Base-by-base conservation (phyloP, 1,139 yeast genomes). In the Magnusiomyces suaveolens region DNA sequence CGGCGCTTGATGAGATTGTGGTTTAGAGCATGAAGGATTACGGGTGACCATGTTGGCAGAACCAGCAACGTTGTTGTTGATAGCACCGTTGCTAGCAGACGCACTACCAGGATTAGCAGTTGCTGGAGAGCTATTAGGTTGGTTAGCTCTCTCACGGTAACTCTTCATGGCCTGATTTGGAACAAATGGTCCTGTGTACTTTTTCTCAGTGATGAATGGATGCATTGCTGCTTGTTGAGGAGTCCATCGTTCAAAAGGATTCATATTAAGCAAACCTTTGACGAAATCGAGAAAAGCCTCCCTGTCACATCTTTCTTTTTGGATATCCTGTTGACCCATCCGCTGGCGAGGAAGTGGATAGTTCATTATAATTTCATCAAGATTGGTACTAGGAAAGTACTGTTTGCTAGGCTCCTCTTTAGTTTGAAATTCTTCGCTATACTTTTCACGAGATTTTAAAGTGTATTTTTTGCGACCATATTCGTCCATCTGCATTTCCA, bases 141-240 rank as follows among this genome's bases (percentile, higher is more conserved):
- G 6, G 16, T 16, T 38, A 41, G 25, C 25, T 4, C 44, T n/a
- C 25, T 41, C 23, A 29, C 38, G 24, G 4, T 41, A 23, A 24
- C 41, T 52, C 48, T 49, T 57, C 43, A 43, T 41, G 38, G 47
- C 55, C 51, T 56, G 29, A 44, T 59, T 55, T 12, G 72, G 69
- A 36, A 67, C 68, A 60, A 63, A 72, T n/a, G 72, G 73, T 2
- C 68, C 69, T 8, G 60, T 60, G 53, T 64, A 70, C 59, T 63
- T 64, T 48, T 64, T 59, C 46, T 68, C 70, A 10, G 84, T 84
- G 23, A 92, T 81, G 68, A 94, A 92, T 0, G 97, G 97, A 71
- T 94, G 98, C 69, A 82, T 75, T 25, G 85, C 75, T 0, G 97
- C 98, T 68, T 92, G 97, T 63, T 88, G 96, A 12, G 98, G 98